Conservation (phyloP, 1,284 basidiomycete genomes). For the Sanghuangporus baumii region DNA sequence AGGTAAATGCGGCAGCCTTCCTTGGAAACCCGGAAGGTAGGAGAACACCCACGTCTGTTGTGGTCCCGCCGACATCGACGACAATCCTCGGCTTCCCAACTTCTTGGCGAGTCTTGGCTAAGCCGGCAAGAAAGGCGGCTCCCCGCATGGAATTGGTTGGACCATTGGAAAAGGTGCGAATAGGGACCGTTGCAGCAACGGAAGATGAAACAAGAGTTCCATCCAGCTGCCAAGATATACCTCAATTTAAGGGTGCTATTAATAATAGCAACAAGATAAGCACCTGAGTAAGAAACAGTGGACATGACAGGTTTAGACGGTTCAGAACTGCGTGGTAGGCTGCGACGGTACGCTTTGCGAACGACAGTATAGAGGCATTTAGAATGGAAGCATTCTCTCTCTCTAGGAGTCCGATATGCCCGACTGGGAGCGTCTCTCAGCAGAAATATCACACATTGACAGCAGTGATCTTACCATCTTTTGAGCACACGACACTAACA, state of each 20-base stretch:
- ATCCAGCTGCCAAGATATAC: conserved; percentile 29
- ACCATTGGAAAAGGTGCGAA: conserved; percentile 56
- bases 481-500: conserved; percentile 37
- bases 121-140: conserved; percentile 45
- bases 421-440: conserved; percentile 30
- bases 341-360: conserved; percentile 43
- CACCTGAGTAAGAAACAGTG: conserved; percentile 53
- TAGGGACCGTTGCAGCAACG: conserved; percentile 50
- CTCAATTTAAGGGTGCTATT: neutral
- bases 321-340: conserved; percentile 46
- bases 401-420: conserved; percentile 50
- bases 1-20: conserved; percentile 44
- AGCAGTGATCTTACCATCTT: conserved; percentile 30
- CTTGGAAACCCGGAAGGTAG: conserved; percentile 47
- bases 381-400: conserved; percentile 60
- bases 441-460: conserved; percentile 25
- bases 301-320: conserved; percentile 40
- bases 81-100: conserved; percentile 41
- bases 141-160: conserved; percentile 61
- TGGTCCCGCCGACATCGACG: conserved; percentile 54
- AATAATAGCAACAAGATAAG: neutral
- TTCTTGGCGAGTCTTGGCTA: conserved; percentile 29
- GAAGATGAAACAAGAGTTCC: conserved; percentile 49
- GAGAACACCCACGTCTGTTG: conserved; percentile 46
- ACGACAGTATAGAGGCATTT: conserved; percentile 51